phyloP scores from a whole-genome alignment of 352 stramenopile genomes.

The Ophiocytium majus region DNA sequence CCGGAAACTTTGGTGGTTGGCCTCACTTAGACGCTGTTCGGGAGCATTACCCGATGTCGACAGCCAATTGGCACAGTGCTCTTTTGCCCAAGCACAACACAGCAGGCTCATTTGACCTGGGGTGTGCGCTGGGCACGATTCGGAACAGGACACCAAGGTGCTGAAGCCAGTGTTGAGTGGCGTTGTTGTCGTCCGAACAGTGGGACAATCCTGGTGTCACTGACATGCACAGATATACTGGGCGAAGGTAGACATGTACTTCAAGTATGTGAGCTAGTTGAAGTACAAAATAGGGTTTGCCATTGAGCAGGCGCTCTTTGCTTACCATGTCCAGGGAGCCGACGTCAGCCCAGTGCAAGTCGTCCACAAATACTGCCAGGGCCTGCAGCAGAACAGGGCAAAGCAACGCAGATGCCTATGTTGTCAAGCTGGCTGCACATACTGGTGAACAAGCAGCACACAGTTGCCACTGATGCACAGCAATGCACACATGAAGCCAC shows the following conservation, averaged over 20 bases:
- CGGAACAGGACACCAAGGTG: background rate
- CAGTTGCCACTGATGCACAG: too few species aligned
- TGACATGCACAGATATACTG: background rate
- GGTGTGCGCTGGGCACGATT: background rate
- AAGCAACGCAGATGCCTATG: too few species aligned
- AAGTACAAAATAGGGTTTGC: background rate
- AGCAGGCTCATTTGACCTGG: background rate
- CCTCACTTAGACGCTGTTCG: background rate
- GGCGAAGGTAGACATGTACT: background rate
- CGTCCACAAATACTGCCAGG: constrained; percentile 24
- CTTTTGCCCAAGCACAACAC: background rate
- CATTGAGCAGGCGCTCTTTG: background rate
- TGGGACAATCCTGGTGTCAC: too few species aligned
- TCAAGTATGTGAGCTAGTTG: background rate
- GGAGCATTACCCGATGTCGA: background rate
- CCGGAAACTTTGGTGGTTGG: background rate
- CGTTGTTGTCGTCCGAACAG: too few species aligned
- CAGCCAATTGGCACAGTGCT: too few species aligned
- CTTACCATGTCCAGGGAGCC: constrained; percentile 32
- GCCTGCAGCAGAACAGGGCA: constrained; percentile 6
- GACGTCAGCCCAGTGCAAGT: constrained; percentile 32
- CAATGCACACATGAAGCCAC: background rate
- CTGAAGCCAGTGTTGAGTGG: background rate
- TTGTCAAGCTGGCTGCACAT: too few species aligned
- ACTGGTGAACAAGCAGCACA: too few species aligned